Base-by-base conservation (phyloP, 1,139 yeast genomes). In the Spathaspora sp. region DNA sequence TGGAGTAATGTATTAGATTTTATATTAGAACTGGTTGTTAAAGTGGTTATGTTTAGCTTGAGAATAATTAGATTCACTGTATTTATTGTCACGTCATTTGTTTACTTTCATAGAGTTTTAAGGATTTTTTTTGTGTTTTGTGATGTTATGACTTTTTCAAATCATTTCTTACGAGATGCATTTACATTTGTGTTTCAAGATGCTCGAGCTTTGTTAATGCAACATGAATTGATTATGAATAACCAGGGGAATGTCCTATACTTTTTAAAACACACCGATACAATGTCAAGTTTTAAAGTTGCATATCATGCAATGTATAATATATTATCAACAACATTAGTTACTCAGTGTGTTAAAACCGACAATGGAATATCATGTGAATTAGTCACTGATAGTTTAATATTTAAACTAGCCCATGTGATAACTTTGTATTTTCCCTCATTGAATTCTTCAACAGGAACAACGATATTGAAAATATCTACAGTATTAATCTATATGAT, bases 131-230 rank as follows among this genome's bases (percentile, higher is more conserved):
- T 64, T 42, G 49, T 56, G 37, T 64, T 63, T 47, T 68, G 70
- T 40, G 63, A 67, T 47, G 53, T 61, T 42, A 57, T 65, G 20
- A 67, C 75, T 2, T 69, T 60, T 50, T 65, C 72, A 2, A 53
- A 56, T 17, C 65, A 62, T 47, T 66, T 65, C 43, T 47, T 67
- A 24, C 42, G 53, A 29, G 75, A 71, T 50, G 51, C 63, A 20
- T 43, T 62, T 40, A 66, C 74, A 2, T 70, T 54, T 49, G 39
- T 62, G 2, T 43, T 65, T 15, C 53, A 65, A 23, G 55, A 66
- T 46, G 54, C 59, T 25, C 31, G 41, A 7, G 13, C 24, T 4
- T 43, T 57, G 18, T 24, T 55, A 15, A 43, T 45, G 16, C 45
- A 55, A 33, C 52, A 59, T 37, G 46, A 48, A 33, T 43, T 45